Percentiles rank a stretch among this genome's conserved stretches.
phyloP scores from a whole-genome alignment of 2,329 filamentous ascomycete genomes.

The Juglanconis sp. region DNA sequence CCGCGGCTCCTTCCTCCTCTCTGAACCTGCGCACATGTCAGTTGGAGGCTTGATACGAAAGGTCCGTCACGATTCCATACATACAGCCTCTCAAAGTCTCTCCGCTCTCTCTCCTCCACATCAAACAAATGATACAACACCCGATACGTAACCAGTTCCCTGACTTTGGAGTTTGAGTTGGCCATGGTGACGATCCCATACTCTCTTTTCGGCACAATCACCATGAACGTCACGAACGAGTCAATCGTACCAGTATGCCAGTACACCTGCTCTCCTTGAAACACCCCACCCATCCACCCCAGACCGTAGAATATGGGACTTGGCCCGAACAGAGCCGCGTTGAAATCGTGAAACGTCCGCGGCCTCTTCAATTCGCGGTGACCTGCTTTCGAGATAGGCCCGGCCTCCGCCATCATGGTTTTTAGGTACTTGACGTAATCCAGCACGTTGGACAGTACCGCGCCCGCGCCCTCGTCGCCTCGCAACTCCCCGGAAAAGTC shows the following conservation, averaged over 20 bases:
- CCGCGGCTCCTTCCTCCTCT: neutral
- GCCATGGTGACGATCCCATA: constrained; percentile 18
- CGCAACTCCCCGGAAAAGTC: constrained; percentile 26
- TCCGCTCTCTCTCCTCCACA: constrained; percentile 14
- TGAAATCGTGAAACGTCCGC: constrained; percentile 3
- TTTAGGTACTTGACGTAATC: constrained; percentile 36
- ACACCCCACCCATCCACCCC: constrained; percentile 17
- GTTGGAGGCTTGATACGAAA: neutral
- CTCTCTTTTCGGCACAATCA: constrained; percentile 18
- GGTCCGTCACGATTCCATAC: neutral
- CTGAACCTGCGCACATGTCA: neutral
- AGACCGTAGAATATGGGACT: constrained; percentile 11
- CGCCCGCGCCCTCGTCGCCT: constrained; percentile 39
- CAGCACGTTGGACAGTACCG: constrained; percentile 36
- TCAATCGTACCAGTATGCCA: constrained; percentile 14
- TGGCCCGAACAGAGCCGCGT: constrained; percentile 3
- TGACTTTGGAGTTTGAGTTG: constrained; percentile 7
- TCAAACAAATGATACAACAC: constrained; percentile 20
- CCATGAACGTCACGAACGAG: constrained; percentile 17
- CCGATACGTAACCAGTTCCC: constrained; percentile 16
- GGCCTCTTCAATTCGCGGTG: constrained; percentile 25
- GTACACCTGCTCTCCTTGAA: constrained; percentile 19
- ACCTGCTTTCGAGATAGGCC: constrained; percentile 25
- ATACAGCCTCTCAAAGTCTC: constrained; percentile 17
- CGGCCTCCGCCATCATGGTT: constrained; percentile 29